These are phyloP conservation scores for Fraxinus greggii DNA, from an alignment of 305 asterid species.

Conservation along the genomic window DNA sequence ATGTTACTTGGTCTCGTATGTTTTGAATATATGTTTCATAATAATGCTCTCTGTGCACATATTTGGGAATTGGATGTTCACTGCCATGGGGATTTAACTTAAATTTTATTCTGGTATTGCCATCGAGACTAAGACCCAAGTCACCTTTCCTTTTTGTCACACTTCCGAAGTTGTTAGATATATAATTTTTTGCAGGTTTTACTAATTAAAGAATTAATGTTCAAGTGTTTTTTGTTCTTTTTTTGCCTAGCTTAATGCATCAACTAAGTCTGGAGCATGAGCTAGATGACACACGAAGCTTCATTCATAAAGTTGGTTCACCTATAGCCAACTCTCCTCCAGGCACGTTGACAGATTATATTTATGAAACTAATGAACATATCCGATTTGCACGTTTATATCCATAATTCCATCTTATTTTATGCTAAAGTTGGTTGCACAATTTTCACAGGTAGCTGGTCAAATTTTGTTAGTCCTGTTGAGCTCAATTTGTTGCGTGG, in stretches of 20 bases:
- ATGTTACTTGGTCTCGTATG: not conserved
- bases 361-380: not conserved
- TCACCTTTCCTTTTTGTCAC: not conserved
- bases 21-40: not conserved
- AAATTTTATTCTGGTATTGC: not conserved
- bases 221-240: conserved; percentile 6
- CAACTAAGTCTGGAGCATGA: conserved; percentile 86
- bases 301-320: conserved; percentile 70
- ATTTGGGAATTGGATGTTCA: not conserved
- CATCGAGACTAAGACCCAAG: not conserved
- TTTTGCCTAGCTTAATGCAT: conserved; percentile 61
- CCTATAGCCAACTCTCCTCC: conserved; percentile 90
- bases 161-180: not conserved
- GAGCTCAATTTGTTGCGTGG: conserved; percentile 60
- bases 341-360: conserved; percentile 37
- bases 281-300: conserved; percentile 61
- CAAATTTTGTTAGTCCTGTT: conserved; percentile 77
- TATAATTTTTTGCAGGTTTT: conserved; percentile 1
- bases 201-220: not conserved
- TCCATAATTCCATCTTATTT: conserved; percentile 1
- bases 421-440: conserved; percentile 4
- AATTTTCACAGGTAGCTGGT: conserved; percentile 66
- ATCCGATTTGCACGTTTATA: not conserved
- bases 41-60: not conserved
- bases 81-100: not conserved